These are phyloP conservation scores for Cercospora canescens DNA, from an alignment of 2,329 filamentous ascomycete species.

Conservation along the genomic window DNA sequence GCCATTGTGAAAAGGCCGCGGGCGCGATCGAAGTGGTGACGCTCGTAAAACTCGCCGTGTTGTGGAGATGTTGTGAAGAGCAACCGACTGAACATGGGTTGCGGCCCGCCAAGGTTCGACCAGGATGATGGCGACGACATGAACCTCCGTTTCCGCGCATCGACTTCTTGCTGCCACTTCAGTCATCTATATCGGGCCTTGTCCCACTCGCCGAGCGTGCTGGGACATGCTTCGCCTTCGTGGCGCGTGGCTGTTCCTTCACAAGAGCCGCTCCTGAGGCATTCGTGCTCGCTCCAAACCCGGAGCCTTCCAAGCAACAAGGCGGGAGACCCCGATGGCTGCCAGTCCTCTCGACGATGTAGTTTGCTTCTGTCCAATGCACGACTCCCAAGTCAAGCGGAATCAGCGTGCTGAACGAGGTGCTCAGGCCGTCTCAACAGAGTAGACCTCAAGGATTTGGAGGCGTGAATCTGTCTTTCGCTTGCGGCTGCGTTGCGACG, in stretches of 20 bases:
- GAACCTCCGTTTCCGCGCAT: background rate
- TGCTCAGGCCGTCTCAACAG: background rate
- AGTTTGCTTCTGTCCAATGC: background rate
- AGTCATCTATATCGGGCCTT: background rate
- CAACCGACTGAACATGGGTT: background rate
- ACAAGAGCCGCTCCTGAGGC: background rate
- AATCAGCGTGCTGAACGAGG: background rate
- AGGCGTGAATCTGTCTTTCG: background rate
- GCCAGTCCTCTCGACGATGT: background rate
- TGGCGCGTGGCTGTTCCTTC: background rate
- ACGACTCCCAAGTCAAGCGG: background rate
- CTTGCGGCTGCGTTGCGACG: too few relatives aligned
- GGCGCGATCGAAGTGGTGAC: background rate
- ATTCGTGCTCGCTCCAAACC: background rate
- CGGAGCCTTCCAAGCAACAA: background rate
- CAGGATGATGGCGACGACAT: background rate
- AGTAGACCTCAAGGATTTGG: background rate
- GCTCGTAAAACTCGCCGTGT: background rate
- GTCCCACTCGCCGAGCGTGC: background rate
- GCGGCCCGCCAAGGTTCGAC: background rate
- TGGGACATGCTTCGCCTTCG: background rate
- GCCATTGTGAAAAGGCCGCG: background rate
- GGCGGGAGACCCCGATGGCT: background rate
- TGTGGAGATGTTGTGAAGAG: slow-evolving; percentile 2
- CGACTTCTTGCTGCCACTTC: background rate